phyloP scores from a whole-genome alignment of 2,329 filamentous ascomycete genomes.

The Monilinia vaccinii-corymbosi region DNA sequence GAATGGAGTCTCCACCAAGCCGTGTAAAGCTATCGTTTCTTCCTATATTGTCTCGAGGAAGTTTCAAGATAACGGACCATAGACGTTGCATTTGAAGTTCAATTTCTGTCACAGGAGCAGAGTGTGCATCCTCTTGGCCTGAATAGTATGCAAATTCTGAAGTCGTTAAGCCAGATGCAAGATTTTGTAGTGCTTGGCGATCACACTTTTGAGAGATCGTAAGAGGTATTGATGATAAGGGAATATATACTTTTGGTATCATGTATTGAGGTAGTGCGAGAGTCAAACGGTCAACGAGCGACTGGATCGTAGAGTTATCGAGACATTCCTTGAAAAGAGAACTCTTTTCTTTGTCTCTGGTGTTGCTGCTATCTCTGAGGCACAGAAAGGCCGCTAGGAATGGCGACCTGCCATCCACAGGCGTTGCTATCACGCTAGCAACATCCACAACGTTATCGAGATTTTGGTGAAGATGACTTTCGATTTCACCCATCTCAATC shows the following conservation, averaged over 20 bases:
- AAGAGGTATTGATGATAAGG: slow-evolving; percentile 25
- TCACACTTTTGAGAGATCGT: slow-evolving; percentile 29
- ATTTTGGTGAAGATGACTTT: slow-evolving; percentile 19
- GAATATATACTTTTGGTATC: slow-evolving; percentile 29
- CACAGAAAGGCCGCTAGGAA: slow-evolving; percentile 1
- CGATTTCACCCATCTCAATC: slow-evolving; percentile 54
- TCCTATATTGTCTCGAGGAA: slow-evolving; percentile 14
- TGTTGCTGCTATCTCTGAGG: background rate
- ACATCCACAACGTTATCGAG: background rate
- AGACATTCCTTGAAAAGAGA: background rate
- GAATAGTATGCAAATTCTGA: slow-evolving; percentile 1
- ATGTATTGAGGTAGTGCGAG: slow-evolving; percentile 25
- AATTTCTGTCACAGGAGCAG: background rate
- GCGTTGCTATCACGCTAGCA: background rate
- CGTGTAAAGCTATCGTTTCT: slow-evolving; percentile 32
- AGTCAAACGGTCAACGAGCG: background rate
- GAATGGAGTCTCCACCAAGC: slow-evolving; percentile 30
- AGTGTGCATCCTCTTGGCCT: background rate
- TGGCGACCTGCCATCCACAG: background rate
- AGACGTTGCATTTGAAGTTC: slow-evolving; percentile 11
- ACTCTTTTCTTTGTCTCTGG: background rate
- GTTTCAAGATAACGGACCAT: slow-evolving; percentile 11
- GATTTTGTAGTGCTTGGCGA: slow-evolving; percentile 30
- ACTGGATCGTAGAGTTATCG: background rate
- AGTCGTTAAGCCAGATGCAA: background rate